Percentiles rank a stretch among this genome's conserved stretches.
These are phyloP conservation scores for Rutstroemia sp. DNA, from an alignment of 2,329 filamentous ascomycete genomes.

Conservation along the genomic window DNA sequence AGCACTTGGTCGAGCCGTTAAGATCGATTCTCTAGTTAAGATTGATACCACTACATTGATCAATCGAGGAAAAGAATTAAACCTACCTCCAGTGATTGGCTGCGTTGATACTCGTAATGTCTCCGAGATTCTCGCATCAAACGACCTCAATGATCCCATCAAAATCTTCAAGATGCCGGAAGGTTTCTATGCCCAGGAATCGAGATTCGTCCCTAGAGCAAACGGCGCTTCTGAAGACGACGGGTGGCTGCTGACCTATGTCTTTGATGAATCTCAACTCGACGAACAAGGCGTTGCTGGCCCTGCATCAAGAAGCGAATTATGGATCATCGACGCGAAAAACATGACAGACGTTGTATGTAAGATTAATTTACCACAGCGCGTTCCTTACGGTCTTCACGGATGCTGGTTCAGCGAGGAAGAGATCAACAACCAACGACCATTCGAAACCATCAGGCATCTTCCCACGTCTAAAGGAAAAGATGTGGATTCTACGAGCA, in stretches of 20 bases:
- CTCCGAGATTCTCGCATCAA: constrained; percentile 41
- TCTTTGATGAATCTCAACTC: constrained; percentile 62
- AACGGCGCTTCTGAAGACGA: constrained; percentile 48
- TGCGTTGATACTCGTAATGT: constrained; percentile 54
- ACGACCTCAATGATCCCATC: constrained; percentile 46
- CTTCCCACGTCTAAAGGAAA: constrained; percentile 11
- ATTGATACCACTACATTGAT: constrained; percentile 50
- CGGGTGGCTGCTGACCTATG: constrained; percentile 60
- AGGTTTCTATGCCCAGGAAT: constrained; percentile 59
- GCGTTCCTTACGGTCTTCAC: constrained; percentile 64
- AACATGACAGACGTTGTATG: constrained; percentile 55
- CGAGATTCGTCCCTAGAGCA: constrained; percentile 51
- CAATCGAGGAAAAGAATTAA: constrained; percentile 38
- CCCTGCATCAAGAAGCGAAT: constrained; percentile 45
- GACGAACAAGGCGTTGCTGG: constrained; percentile 30
- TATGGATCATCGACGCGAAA: constrained; percentile 62
- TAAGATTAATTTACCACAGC: constrained; percentile 51
- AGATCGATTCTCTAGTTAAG: constrained; percentile 60
- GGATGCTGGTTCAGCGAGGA: constrained; percentile 52
- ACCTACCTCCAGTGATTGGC: constrained; percentile 45
- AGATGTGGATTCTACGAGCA: neutral
- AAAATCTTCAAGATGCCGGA: constrained; percentile 53
- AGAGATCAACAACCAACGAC: constrained; percentile 41
- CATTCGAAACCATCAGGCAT: constrained; percentile 19
- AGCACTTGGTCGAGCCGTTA: constrained; percentile 55